Percentiles rank a stretch among this genome's conserved stretches.
phyloP scores from a whole-genome alignment of 345 rosid genomes.

The Bretschneidera sinensis region DNA sequence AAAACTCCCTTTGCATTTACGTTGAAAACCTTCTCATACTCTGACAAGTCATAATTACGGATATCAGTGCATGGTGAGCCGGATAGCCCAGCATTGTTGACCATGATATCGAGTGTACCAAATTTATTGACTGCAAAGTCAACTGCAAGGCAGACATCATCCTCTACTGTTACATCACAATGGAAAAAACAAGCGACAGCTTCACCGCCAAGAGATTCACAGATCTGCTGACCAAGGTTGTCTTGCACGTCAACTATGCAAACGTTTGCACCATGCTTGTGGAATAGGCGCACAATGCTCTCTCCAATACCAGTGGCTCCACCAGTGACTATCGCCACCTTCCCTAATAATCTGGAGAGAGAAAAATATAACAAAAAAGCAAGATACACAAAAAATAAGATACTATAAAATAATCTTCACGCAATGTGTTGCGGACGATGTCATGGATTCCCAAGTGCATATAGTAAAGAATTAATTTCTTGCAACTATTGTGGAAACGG shows the following conservation, averaged over 20 bases:
- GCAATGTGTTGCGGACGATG: too few relatives aligned
- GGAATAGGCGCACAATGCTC: slow-evolving; percentile 65
- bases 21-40: slow-evolving; percentile 61
- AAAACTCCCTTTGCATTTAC: slow-evolving; percentile 82
- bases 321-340: slow-evolving; percentile 79
- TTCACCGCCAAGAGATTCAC: slow-evolving; percentile 41
- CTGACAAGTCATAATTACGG: slow-evolving; percentile 39
- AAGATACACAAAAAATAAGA: neutral
- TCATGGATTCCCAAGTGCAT: too few relatives aligned
- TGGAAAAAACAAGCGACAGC: slow-evolving; percentile 43
- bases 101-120: slow-evolving; percentile 63
- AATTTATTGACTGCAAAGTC: slow-evolving; percentile 49
- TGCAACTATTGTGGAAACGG: too few relatives aligned
- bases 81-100: slow-evolving; percentile 74
- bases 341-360: slow-evolving; percentile 51
- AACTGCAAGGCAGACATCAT: slow-evolving; percentile 57
- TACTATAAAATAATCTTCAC: neutral
- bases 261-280: slow-evolving; percentile 75
- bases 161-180: slow-evolving; percentile 71
- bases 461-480: too few relatives aligned
- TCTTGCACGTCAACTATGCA: slow-evolving; percentile 74
- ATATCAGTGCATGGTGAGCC: slow-evolving; percentile 71
- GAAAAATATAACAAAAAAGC: neutral
- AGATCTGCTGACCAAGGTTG: slow-evolving; percentile 42
- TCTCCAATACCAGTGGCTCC: slow-evolving; percentile 94